These are phyloP conservation scores for Paraglomus occultum DNA, from an alignment of 192 early-diverging fungal genomes.

Conservation along the genomic window DNA sequence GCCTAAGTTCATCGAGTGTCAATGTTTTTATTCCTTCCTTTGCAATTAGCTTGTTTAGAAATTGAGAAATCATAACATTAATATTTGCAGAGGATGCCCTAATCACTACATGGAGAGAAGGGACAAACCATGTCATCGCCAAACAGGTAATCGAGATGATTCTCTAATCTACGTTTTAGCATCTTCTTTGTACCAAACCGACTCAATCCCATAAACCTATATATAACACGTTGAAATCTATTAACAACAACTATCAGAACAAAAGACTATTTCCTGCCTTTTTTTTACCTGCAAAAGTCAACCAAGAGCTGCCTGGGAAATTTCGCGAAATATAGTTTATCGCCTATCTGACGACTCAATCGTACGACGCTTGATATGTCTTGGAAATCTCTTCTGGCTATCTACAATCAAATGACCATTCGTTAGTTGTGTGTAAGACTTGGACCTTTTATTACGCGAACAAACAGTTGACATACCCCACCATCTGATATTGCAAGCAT, in stretches of 20 bases:
- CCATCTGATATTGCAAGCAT: constrained; percentile 40
- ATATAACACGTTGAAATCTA: background rate
- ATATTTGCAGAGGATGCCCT: too few relatives aligned
- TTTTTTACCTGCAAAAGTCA: too few relatives aligned
- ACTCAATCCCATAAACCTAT: constrained; percentile 51
- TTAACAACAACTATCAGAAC: background rate
- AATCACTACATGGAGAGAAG: too few relatives aligned
- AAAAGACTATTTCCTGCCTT: too few relatives aligned
- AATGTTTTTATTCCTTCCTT: constrained; percentile 45
- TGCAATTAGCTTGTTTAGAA: constrained; percentile 29
- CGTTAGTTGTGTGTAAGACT: too few relatives aligned
- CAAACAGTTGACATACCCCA: constrained; percentile 33
- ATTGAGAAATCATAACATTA: too few relatives aligned
- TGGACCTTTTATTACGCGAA: background rate
- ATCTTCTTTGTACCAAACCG: constrained; percentile 48
- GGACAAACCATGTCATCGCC: constrained; percentile 38
- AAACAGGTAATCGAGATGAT: constrained; percentile 43
- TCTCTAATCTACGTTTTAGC: constrained; percentile 41
- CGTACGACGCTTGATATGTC: too few relatives aligned
- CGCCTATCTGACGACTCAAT: too few relatives aligned
- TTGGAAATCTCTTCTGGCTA: too few relatives aligned
- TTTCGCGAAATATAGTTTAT: too few relatives aligned
- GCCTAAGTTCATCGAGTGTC: constrained; percentile 38
- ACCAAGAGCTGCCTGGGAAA: too few relatives aligned
- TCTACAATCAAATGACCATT: too few relatives aligned